Evolutionary conservation across 2,329 filamentous ascomycete species (phyloP).

Genomic region (Fonsecaea erecta): DNA sequence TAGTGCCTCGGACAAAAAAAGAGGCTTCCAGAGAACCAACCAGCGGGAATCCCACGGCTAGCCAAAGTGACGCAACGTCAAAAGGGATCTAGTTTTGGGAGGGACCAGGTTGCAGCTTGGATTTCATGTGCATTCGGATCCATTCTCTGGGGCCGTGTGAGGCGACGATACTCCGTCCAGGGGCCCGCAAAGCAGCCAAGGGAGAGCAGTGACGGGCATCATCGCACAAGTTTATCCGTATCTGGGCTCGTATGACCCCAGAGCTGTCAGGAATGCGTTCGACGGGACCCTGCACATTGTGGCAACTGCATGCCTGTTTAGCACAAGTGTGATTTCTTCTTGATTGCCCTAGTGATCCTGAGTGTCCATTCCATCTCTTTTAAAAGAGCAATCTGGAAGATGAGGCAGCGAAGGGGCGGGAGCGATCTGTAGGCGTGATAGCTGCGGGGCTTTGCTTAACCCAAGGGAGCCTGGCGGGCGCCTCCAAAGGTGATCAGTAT

Average conservation of each 20-base stretch:
- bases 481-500: slow-evolving; percentile 22
- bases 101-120: slow-evolving; percentile 7
- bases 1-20: not conserved
- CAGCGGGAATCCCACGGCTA: not conserved
- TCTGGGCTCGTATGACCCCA: slow-evolving; percentile 5
- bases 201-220: not conserved
- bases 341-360: not conserved
- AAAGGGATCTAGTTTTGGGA: slow-evolving; percentile 20
- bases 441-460: slow-evolving; percentile 21
- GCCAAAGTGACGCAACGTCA: slow-evolving; percentile 28
- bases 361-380: slow-evolving; percentile 1
- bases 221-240: slow-evolving; percentile 2
- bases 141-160: slow-evolving; percentile 24
- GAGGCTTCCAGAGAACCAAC: not conserved
- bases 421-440: slow-evolving; percentile 25
- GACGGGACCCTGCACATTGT: slow-evolving; percentile 18
- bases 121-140: slow-evolving; percentile 13
- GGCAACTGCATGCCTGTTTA: slow-evolving; percentile 1
- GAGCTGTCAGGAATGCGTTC: slow-evolving; percentile 9
- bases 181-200: not conserved
- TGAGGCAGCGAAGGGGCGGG: slow-evolving; percentile 27
- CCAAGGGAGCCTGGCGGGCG: slow-evolving; percentile 7
- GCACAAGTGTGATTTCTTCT: not conserved
- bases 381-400: slow-evolving; percentile 21
- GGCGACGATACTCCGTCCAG: slow-evolving; percentile 8